phyloP scores from a whole-genome alignment of 768 basidiomycete species.

The Paxillus involutus region DNA sequence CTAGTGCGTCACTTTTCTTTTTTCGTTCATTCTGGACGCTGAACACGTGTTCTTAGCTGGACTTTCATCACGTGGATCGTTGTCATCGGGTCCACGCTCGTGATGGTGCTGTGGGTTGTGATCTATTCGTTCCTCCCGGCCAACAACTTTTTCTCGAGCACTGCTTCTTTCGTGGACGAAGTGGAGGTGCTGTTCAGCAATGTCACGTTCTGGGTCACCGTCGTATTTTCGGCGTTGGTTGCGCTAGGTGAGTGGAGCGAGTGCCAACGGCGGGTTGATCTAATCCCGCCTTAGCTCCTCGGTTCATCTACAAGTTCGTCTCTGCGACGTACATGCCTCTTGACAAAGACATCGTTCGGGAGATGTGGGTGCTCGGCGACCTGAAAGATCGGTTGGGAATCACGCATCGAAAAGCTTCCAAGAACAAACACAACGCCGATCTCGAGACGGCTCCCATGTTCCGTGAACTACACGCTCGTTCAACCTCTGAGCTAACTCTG shows the following conservation, averaged over 20 bases:
- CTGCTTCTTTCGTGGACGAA: constrained; percentile 71
- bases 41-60: constrained; percentile 52
- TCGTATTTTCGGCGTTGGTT: constrained; percentile 65
- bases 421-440: constrained; percentile 35
- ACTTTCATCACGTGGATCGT: constrained; percentile 83
- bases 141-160: constrained; percentile 70
- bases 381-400: constrained; percentile 82
- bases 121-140: constrained; percentile 82
- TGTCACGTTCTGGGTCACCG: constrained; percentile 81
- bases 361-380: constrained; percentile 85
- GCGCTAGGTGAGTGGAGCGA: constrained; percentile 61
- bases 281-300: constrained; percentile 55
- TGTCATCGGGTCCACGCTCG: constrained; percentile 74
- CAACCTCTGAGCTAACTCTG: constrained; percentile 58
- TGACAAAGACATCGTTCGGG: constrained; percentile 90
- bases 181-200: constrained; percentile 73
- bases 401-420: constrained; percentile 56
- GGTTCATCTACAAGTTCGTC: constrained; percentile 76
- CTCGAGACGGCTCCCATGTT: constrained; percentile 76
- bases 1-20: constrained; percentile 59
- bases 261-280: constrained; percentile 1
- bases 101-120: constrained; percentile 86
- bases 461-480: constrained; percentile 58
- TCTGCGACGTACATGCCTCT: constrained; percentile 70
- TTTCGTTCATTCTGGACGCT: constrained; percentile 4